Base-by-base conservation (phyloP, 805 yeast species). In the Scheffersomyces coipomensis region DNA sequence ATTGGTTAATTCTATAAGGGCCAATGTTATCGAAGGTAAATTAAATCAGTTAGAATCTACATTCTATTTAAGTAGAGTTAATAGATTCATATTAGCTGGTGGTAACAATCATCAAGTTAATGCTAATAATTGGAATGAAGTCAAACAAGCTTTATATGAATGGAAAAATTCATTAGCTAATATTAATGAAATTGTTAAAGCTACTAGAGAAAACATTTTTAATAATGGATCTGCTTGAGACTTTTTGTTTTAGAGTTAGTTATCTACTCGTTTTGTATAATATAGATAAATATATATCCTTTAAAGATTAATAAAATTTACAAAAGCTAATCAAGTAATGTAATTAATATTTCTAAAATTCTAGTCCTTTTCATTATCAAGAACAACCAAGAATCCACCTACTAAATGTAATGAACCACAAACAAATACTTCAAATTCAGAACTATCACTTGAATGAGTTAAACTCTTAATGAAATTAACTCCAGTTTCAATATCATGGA, bases 321-420 rank as follows among this genome's bases (percentile, higher is more conserved):
- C n/a, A n/a, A n/a, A n/a, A n/a, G n/a, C n/a, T n/a, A n/a, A n/a
- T n/a, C n/a, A n/a, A n/a, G n/a, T n/a, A n/a, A n/a, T n/a, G 11
- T 25, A 25, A 25, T 10, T 25, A 25, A 25, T 13, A 32, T 17
- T 3, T 26, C 22, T 32, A 45, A 18, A 32, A 24, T 3, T 26
- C 22, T 32, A 45, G 16, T 41, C 48, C 30, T 23, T 36, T 17
- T 44, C 48, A 24, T 61, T 60, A 39, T 91, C 97, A 31, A 88
- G 64, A 5, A 90, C 97, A 2, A 88, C 89, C 27, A 93, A 64
- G 41, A 93, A 76, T 0, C 98, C 99, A 13, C 99, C 99, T 9
- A 93, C 96, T 41, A 95, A 68, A 58, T 91, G 97, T 47, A 93
- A 69, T 4, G 97, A 89, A 1, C 99, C 99, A 43, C 95, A 85